Conservation (phyloP, 345 rosid genomes). For the Salix caprea region DNA sequence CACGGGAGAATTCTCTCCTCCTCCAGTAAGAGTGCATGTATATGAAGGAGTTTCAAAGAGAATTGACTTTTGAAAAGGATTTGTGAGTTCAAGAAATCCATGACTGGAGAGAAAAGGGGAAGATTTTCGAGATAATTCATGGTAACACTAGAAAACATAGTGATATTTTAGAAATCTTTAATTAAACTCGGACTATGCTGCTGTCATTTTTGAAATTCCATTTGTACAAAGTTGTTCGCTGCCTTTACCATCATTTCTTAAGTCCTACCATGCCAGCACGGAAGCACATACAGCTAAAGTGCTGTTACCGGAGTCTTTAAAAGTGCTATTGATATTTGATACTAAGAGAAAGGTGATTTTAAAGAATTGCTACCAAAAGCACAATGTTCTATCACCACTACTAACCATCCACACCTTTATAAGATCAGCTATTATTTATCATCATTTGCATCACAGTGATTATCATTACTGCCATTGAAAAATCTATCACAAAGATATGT, state of each 20-base stretch:
- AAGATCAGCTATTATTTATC: not conserved
- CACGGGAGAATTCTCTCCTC: not conserved
- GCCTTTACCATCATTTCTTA: not conserved
- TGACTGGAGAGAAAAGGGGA: not conserved
- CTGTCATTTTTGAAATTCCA: not conserved
- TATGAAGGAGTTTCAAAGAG: not conserved
- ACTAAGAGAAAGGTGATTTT: not conserved
- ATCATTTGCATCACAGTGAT: not conserved
- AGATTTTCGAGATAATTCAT: not conserved
- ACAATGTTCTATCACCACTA: not conserved
- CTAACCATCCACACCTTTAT: not conserved
- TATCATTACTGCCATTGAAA: not conserved
- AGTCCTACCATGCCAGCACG: not conserved
- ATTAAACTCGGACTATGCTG: not conserved
- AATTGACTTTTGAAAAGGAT: not conserved
- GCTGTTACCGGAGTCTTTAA: not conserved
- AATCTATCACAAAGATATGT: not conserved
- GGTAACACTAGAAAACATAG: not conserved
- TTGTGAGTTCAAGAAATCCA: not conserved
- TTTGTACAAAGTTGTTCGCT: not conserved
- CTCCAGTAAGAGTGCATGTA: not conserved
- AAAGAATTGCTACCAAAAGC: not conserved
- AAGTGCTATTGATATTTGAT: not conserved
- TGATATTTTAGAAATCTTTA: not conserved
- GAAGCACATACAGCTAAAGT: not conserved